These are phyloP conservation scores for Areca catechu DNA, from an alignment of 176 grass and related monocot species.

Conservation along the genomic window DNA sequence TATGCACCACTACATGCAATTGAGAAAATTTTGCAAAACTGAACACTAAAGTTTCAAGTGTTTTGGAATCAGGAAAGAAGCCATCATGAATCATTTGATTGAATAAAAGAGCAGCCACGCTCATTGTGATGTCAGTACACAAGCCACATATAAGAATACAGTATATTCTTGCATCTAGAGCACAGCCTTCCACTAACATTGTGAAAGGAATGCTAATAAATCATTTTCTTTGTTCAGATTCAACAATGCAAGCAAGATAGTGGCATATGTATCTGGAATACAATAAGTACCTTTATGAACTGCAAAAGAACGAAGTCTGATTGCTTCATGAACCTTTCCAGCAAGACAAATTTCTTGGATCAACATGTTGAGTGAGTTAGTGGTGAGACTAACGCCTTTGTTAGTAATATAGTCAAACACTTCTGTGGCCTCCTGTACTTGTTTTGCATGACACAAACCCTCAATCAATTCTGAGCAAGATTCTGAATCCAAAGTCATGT, in stretches of 20 bases:
- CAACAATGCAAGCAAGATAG: constrained; percentile 33
- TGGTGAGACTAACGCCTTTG: constrained; percentile 30
- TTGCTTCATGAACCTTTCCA: constrained; percentile 39
- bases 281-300: constrained; percentile 30
- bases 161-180: constrained; percentile 27
- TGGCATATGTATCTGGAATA: constrained; percentile 25
- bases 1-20: constrained; percentile 38
- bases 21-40: constrained; percentile 28
- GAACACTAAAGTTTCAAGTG: constrained; percentile 37
- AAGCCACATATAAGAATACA: constrained; percentile 34
- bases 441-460: constrained; percentile 31
- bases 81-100: constrained; percentile 45
- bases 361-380: constrained; percentile 25
- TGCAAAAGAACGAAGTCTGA: constrained; percentile 33
- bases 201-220: constrained; percentile 34
- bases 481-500: constrained; percentile 39
- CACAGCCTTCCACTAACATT: constrained; percentile 51
- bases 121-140: constrained; percentile 25
- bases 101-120: constrained; percentile 33
- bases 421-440: constrained; percentile 30
- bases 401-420: constrained; percentile 39
- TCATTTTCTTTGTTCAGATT: constrained; percentile 38
- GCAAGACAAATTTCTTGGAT: constrained; percentile 31
- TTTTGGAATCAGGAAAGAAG: constrained; percentile 40
- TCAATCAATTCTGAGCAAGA: constrained; percentile 41